Evolutionary conservation across 2,329 filamentous ascomycete species (phyloP).

Genomic region (Phialophora macrospora): DNA sequence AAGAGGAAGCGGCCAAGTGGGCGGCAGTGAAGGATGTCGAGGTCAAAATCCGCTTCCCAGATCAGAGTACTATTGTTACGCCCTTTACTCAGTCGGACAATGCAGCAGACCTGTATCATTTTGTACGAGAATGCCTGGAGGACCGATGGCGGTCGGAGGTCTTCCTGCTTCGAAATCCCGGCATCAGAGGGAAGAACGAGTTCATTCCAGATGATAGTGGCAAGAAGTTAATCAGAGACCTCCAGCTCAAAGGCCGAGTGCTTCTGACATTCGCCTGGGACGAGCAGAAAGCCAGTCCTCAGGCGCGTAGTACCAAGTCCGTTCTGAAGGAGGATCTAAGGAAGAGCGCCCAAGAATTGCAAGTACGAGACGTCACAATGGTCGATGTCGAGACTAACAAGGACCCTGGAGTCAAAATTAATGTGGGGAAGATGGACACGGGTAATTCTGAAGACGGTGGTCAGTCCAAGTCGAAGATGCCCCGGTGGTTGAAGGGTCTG

Average conservation of each 20-base stretch:
- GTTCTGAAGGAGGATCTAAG: conserved; percentile 67
- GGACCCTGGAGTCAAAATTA: conserved; percentile 38
- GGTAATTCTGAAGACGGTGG: conserved; percentile 44
- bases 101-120: conserved; percentile 72
- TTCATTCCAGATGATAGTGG: conserved; percentile 48
- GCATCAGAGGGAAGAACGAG: conserved; percentile 52
- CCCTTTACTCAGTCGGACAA: conserved; percentile 72
- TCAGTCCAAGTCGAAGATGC: conserved; percentile 53
- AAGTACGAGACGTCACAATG: conserved; percentile 62
- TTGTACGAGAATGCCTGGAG: conserved; percentile 72
- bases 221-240: conserved; percentile 67
- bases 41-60: conserved; percentile 84
- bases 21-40: conserved; percentile 70
- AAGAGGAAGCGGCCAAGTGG: conserved; percentile 68
- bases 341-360: conserved; percentile 68
- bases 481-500: conserved; percentile 74
- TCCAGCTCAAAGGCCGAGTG: conserved; percentile 72
- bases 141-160: conserved; percentile 59
- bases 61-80: conserved; percentile 77
- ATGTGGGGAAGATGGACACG: conserved; percentile 44
- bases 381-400: conserved; percentile 48
- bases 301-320: conserved; percentile 58
- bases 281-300: conserved; percentile 60
- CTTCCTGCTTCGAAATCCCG: conserved; percentile 73
- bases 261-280: conserved; percentile 79